Percentiles rank a stretch among this genome's conserved stretches.
These are phyloP conservation scores for Tetrahymena malaccensis DNA, from an alignment of 73 alveolate species.

Conservation along the genomic window DNA sequence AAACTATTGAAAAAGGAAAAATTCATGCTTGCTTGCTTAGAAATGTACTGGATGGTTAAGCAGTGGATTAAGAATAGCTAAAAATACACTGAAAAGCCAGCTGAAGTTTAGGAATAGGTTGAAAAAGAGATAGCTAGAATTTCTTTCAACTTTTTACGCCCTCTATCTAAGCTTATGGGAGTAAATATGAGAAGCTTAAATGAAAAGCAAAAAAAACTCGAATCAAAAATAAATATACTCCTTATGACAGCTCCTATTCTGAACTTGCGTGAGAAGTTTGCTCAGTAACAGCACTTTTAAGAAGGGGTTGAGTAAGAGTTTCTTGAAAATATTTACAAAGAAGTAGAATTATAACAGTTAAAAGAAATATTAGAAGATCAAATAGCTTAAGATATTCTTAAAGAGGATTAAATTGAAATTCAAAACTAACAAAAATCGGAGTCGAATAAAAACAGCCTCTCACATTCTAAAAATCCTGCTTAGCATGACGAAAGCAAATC, in stretches of 20 bases:
- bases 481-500: not conserved
- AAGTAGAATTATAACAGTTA: not conserved
- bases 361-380: not conserved
- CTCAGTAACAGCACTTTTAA: not conserved
- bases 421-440: not conserved
- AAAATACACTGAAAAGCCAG: not conserved
- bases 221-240: not conserved
- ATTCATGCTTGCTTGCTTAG: not conserved
- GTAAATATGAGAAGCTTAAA: not conserved
- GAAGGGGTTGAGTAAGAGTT: not conserved
- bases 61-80: not conserved
- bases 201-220: not conserved
- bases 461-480: not conserved
- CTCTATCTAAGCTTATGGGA: not conserved
- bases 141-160: not conserved
- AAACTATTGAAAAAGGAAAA: not conserved
- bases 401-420: not conserved
- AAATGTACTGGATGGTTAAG: not conserved
- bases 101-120: not conserved
- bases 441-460: not conserved
- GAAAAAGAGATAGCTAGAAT: not conserved
- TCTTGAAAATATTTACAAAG: not conserved
- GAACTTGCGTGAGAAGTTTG: not conserved
- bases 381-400: not conserved
- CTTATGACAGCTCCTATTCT: not conserved